Evolutionary conservation across 441 rosid species (phyloP), one percentile per base, ranked within the genome.

Genomic region (Corymbia calophylla): DNA sequence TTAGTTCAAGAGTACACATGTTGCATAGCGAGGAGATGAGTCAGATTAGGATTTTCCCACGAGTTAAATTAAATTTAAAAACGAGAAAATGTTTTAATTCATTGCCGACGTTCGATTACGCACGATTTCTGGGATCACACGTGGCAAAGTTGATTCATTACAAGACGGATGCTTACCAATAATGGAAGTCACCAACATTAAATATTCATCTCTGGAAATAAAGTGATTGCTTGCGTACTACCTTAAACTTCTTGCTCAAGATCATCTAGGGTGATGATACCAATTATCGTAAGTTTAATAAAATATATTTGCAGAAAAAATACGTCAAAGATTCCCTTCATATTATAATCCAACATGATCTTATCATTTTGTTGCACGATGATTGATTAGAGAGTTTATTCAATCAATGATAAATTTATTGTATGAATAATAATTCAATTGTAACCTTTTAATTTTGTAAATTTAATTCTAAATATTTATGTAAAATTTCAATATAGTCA

Each of bases 351-450:
- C 10, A 27, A 77, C 5, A 12, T 39, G 84, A 16, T 73, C 48
- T 35, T 73, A 35, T 8, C 7, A 23, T 21, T 73, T 23, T 7
- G n/a, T 44, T 6, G 29, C 14, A 6, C 4, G 2, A 16, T 77
- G 51, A 77, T 44, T 12, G n/a, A 44, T 2, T 0, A 2, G 11
- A 0, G n/a, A 77, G 39, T 44, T 44, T 13, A 77, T 77, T 1
- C 4, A 44, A 2, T 23, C 1, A 3, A 1, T 23, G 8, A 1
- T 44, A 44, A 77, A 23, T 2, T 62, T 77, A 21, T 77, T 23
- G 2, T 23, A 2, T 1, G 0, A 0, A 77, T 44, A 8, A 3
- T 7, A 77, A 44, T 44, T 23, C 8, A 23, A 0, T 13, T 0
- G 8, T 77, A 23, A 6, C 0, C 23, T 23, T 44, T 77, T 8